Evolutionary conservation across 495 filamentous ascomycete species (phyloP).

Genomic region (Neurospora tetrasperma): DNA sequence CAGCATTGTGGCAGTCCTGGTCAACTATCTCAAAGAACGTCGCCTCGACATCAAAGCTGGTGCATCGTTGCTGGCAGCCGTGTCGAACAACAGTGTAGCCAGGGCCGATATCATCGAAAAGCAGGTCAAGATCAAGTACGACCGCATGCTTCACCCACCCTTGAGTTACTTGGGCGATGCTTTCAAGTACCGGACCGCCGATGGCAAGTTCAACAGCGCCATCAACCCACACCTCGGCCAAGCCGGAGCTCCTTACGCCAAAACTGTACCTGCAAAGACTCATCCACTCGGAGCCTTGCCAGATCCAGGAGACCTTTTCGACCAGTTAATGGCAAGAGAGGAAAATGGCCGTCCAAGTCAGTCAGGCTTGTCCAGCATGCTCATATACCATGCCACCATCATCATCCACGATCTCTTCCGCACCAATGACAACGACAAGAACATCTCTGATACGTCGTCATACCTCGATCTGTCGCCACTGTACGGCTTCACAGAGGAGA

Average conservation of each 20-base stretch:
- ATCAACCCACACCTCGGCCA: conserved; percentile 53
- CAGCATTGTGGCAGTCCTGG: neutral
- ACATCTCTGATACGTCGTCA: conserved; percentile 48
- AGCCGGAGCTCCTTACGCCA: conserved; percentile 51
- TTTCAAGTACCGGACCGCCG: conserved; percentile 50
- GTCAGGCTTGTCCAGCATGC: conserved; percentile 64
- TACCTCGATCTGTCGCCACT: conserved; percentile 71
- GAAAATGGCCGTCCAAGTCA: conserved; percentile 51
- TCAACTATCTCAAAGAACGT: neutral
- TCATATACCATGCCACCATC: conserved; percentile 75
- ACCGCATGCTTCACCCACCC: conserved; percentile 11
- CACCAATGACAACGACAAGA: conserved; percentile 26
- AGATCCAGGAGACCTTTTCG: conserved; percentile 63
- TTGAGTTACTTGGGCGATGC: conserved; percentile 11
- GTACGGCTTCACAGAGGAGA: conserved; percentile 63
- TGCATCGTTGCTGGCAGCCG: neutral
- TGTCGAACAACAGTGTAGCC: conserved; percentile 5
- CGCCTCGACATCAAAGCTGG: conserved; percentile 2
- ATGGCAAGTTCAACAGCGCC: conserved; percentile 59
- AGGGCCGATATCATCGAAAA: conserved; percentile 3
- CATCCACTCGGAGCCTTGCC: conserved; percentile 50
- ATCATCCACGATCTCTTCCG: conserved; percentile 63
- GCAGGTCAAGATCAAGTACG: conserved; percentile 11
- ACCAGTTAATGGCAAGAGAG: conserved; percentile 52
- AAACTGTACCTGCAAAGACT: conserved; percentile 43